A percentile compares a stretch with the other conserved stretches of the same genome.
Conservation (phyloP, 2,329 filamentous ascomycete genomes). For the Incumbomyces delicatus region DNA sequence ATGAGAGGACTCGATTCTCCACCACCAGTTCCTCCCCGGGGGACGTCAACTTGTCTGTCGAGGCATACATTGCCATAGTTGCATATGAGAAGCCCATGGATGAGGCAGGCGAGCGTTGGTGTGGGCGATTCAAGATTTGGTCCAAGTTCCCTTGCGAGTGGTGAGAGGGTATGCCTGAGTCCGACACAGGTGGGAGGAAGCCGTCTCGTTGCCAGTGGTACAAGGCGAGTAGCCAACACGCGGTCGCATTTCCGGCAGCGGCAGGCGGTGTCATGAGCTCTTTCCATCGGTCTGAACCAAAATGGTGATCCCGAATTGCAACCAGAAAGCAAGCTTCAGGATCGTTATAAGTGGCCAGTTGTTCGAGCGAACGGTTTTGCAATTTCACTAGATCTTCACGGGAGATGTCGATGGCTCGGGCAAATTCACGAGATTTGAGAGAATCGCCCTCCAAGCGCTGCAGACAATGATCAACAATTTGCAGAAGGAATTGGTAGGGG, state of each 20-base stretch:
- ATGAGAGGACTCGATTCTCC: background rate
- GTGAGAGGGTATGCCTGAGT: background rate
- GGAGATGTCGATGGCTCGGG: background rate
- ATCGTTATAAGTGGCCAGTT: constrained; percentile 9
- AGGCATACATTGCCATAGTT: too few relatives aligned
- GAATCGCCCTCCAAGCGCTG: background rate
- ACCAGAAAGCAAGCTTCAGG: constrained; percentile 10
- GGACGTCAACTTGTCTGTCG: too few relatives aligned
- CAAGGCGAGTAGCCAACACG: constrained; percentile 11
- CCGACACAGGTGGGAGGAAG: constrained; percentile 7
- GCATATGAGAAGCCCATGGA: background rate
- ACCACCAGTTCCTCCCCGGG: too few relatives aligned
- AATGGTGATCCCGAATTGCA: constrained; percentile 8
- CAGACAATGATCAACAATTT: background rate
- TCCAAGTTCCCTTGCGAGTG: background rate
- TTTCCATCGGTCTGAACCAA: constrained; percentile 11
- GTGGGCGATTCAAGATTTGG: background rate
- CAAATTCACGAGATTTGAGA: background rate
- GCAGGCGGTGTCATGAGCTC: constrained; percentile 11
- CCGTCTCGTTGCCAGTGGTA: constrained; percentile 14
- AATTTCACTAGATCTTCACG: background rate
- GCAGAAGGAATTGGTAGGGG: background rate
- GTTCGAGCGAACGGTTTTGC: constrained; percentile 8
- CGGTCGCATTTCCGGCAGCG: constrained; percentile 7
- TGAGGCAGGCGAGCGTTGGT: background rate